A percentile compares a stretch with the other conserved stretches of the same genome.
Conservation (phyloP, 352 stramenopile species). For the Blastocystis sp. region DNA sequence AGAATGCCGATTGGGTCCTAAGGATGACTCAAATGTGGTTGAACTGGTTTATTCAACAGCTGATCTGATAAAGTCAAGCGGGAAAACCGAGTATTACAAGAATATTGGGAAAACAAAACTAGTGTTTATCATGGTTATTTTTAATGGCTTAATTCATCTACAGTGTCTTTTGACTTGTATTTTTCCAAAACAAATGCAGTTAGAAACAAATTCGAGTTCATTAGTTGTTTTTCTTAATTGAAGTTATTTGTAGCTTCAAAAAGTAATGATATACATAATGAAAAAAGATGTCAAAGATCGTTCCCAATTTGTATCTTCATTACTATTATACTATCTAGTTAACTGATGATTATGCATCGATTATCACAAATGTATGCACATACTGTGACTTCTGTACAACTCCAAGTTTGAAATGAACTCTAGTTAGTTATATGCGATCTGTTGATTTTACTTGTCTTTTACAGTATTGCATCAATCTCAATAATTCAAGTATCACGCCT, state of each 20-base stretch:
- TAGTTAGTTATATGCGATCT: conserved; percentile 49
- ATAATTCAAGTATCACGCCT: conserved; percentile 1
- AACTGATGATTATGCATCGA: conserved; percentile 38
- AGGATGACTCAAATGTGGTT: neutral
- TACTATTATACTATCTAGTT: neutral
- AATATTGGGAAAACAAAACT: conserved; percentile 1
- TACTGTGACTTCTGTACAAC: conserved; percentile 29
- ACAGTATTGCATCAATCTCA: conserved; percentile 28
- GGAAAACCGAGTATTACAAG: conserved; percentile 28
- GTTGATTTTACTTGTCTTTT: conserved; percentile 30
- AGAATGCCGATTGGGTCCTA: neutral
- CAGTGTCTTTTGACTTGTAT: conserved; percentile 43
- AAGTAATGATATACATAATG: conserved; percentile 26
- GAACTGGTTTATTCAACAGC: neutral
- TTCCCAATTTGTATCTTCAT: neutral
- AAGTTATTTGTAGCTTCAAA: neutral
- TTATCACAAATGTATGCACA: conserved; percentile 17
- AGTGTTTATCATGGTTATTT: conserved; percentile 30
- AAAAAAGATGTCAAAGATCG: conserved; percentile 17
- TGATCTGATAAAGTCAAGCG: conserved; percentile 29
- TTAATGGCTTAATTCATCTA: neutral
- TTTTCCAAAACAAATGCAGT: conserved; percentile 1
- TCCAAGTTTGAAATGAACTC: neutral
- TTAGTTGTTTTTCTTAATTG: neutral
- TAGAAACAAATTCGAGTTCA: conserved; percentile 14